Percentiles rank a stretch among this genome's conserved stretches.
phyloP scores from a whole-genome alignment of 2,329 filamentous ascomycete species.

The Exophiala mesophila region DNA sequence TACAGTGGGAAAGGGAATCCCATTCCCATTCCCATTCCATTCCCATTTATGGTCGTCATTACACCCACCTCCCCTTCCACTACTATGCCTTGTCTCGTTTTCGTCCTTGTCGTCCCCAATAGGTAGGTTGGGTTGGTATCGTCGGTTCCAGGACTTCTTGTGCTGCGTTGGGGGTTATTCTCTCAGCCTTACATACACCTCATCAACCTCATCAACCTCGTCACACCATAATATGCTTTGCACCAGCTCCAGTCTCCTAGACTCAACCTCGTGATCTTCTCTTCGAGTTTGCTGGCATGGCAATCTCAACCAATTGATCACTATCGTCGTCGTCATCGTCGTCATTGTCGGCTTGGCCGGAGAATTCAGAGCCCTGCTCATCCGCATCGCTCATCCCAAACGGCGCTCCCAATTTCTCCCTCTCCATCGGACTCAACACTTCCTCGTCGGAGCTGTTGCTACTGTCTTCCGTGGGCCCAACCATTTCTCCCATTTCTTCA shows the following conservation, averaged over 20 bases:
- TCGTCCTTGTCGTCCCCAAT: no score
- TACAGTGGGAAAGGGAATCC: no score
- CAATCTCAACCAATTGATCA: conserved; percentile 40
- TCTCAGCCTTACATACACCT: no score
- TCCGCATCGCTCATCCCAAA: conserved; percentile 21
- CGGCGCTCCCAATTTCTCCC: conserved; percentile 16
- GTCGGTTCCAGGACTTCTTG: no score
- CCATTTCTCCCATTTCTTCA: conserved; percentile 47
- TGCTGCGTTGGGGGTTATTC: conserved; percentile 1
- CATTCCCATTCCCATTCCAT: no score
- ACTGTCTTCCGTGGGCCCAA: conserved; percentile 32
- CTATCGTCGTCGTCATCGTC: conserved; percentile 25
- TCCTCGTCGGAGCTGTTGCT: conserved; percentile 28
- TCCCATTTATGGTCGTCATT: no score
- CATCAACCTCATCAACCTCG: no score
- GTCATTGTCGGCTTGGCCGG: conserved; percentile 26
- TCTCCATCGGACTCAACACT: conserved; percentile 21
- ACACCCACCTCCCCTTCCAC: no score
- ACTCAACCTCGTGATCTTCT: conserved; percentile 22
- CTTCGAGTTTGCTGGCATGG: conserved; percentile 35
- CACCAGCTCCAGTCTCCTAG: not conserved
- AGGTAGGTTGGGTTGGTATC: no score
- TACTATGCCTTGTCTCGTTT: no score
- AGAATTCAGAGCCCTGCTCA: conserved; percentile 25
- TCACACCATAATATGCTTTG: no score